Evolutionary conservation across 2,329 filamentous ascomycete genomes (phyloP).

Genomic region (Alternaria triticimaculans): DNA sequence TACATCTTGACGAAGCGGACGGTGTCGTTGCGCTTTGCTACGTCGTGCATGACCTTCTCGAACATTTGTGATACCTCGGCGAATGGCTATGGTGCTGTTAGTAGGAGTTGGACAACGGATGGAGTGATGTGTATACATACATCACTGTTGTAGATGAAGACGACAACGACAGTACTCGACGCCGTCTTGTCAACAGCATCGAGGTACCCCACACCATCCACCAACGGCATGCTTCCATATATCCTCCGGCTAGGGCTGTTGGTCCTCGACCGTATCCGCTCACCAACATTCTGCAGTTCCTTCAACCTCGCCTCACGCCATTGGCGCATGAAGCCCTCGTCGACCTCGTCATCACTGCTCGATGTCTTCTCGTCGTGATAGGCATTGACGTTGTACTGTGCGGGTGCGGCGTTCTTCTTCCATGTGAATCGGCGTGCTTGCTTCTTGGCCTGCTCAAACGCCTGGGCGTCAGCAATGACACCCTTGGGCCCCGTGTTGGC

Average conservation of each 20-base stretch:
- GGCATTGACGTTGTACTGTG: conserved; percentile 35
- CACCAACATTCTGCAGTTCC: conserved; percentile 73
- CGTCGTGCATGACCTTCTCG: conserved; percentile 62
- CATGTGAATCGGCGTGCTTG: conserved; percentile 46
- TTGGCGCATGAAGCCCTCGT: conserved; percentile 80
- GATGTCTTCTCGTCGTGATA: conserved; percentile 59
- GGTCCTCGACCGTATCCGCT: conserved; percentile 64
- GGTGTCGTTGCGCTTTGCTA: conserved; percentile 72
- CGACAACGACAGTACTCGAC: conserved; percentile 82
- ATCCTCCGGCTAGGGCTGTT: conserved; percentile 78
- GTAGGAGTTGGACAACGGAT: too few relatives aligned
- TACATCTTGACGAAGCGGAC: conserved; percentile 91
- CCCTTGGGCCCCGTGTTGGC: conserved; percentile 83
- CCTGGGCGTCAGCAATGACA: conserved; percentile 82
- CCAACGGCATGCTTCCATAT: conserved; percentile 80
- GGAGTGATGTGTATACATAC: too few relatives aligned
- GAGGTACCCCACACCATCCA: conserved; percentile 91
- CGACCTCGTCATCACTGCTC: conserved; percentile 65
- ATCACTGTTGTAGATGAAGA: conserved; percentile 69
- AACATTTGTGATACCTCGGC: neutral
- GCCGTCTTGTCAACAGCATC: conserved; percentile 92
- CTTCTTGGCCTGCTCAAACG: conserved; percentile 70
- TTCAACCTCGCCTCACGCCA: conserved; percentile 84
- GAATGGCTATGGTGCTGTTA: neutral
- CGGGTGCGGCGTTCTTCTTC: conserved; percentile 28